phyloP scores from a whole-genome alignment of 208 protist species.

The Leishmania guyanensis region DNA sequence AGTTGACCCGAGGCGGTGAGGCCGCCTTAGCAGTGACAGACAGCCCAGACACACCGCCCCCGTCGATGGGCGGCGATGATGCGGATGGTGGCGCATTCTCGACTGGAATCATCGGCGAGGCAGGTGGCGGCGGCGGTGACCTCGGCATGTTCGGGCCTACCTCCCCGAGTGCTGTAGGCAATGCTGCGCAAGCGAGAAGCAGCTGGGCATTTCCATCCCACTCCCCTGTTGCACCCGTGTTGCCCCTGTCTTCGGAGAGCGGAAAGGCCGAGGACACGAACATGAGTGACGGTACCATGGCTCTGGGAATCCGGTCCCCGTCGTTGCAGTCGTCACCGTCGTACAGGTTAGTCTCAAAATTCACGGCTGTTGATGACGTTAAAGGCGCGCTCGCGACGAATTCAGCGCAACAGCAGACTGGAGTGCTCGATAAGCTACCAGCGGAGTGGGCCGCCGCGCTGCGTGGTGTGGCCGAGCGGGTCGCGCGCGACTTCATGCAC shows the following conservation, averaged over 20 bases:
- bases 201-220: not conserved
- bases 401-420: not conserved
- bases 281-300: not conserved
- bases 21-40: not conserved
- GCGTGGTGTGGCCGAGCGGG: constrained; percentile 52
- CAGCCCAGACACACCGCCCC: not conserved
- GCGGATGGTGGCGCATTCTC: constrained; percentile 10
- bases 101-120: not conserved
- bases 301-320: not conserved
- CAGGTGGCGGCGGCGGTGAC: not conserved
- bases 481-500: constrained; percentile 46
- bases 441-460: constrained; percentile 48
- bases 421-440: constrained; percentile 19
- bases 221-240: not conserved
- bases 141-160: not conserved
- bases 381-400: not conserved
- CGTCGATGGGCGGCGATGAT: not conserved
- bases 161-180: not conserved
- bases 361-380: not conserved
- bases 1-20: not conserved
- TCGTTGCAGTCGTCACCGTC: not conserved
- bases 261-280: not conserved
- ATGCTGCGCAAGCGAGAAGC: not conserved
- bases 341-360: not conserved
- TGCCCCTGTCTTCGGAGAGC: not conserved